A percentile compares a stretch with the other conserved stretches of the same genome.
Evolutionary conservation across 345 rosid genomes (phyloP).

Genomic region (Citrus maxima): DNA sequence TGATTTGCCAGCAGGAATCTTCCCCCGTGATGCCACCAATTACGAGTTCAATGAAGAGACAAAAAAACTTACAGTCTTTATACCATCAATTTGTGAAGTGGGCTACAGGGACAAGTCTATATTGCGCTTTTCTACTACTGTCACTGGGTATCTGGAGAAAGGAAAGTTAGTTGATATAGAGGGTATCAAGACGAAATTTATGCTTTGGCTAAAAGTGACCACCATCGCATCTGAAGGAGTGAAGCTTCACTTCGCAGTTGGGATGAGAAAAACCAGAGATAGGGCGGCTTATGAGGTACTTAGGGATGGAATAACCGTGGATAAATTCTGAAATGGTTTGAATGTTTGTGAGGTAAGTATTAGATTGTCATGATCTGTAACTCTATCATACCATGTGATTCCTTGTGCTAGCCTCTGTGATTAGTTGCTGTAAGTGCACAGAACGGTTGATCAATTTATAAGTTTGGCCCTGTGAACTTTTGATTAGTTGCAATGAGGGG

Average conservation of each 20-base stretch:
- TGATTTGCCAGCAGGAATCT: slow-evolving; percentile 79
- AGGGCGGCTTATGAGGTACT: slow-evolving; percentile 81
- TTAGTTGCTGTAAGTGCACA: slow-evolving; percentile 10
- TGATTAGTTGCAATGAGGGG: neutral
- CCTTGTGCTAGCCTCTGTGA: neutral
- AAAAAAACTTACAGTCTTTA: slow-evolving; percentile 60
- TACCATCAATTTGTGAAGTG: slow-evolving; percentile 80
- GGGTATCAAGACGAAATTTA: slow-evolving; percentile 85
- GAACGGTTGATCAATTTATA: neutral
- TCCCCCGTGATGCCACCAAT: slow-evolving; percentile 92
- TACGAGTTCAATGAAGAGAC: slow-evolving; percentile 93
- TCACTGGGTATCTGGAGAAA: slow-evolving; percentile 74
- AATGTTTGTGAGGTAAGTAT: neutral
- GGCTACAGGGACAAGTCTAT: slow-evolving; percentile 89
- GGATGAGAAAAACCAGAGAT: slow-evolving; percentile 74
- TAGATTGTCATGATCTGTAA: slow-evolving; percentile 1
- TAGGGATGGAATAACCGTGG: slow-evolving; percentile 61
- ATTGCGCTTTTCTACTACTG: slow-evolving; percentile 60
- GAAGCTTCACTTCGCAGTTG: slow-evolving; percentile 75
- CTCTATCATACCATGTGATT: neutral
- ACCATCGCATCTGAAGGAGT: slow-evolving; percentile 60
- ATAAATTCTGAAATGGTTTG: slow-evolving; percentile 55
- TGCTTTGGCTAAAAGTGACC: slow-evolving; percentile 89
- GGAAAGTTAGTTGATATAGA: slow-evolving; percentile 81
- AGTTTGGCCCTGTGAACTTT: neutral